phyloP scores from a whole-genome alignment of 176 grass and related monocot genomes.

The Aegilops speltoides region DNA sequence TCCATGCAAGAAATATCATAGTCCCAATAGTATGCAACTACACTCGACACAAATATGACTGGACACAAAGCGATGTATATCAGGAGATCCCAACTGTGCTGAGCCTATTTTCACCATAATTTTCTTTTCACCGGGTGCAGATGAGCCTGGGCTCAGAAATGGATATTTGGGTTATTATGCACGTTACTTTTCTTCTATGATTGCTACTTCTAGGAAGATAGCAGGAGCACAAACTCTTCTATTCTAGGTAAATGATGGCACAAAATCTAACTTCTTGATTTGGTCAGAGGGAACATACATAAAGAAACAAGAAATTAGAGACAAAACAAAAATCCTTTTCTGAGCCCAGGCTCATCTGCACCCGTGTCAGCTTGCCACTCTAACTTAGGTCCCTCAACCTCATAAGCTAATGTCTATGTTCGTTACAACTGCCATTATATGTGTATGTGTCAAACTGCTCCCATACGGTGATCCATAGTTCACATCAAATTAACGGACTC shows the following conservation, averaged over 20 bases:
- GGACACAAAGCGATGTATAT: neutral
- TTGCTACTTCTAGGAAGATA: neutral
- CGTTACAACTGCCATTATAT: slow-evolving; percentile 6
- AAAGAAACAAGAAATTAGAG: neutral
- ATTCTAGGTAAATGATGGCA: neutral
- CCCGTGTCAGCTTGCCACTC: neutral
- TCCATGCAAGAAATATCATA: neutral
- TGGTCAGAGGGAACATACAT: neutral
- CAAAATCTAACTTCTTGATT: neutral
- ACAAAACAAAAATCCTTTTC: too few relatives aligned
- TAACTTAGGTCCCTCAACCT: neutral
- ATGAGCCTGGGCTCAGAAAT: too few relatives aligned
- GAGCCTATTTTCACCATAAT: neutral
- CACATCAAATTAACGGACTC: neutral
- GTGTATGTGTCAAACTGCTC: neutral
- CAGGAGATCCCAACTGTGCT: neutral
- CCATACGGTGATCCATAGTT: neutral
- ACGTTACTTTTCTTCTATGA: neutral
- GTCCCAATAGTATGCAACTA: neutral
- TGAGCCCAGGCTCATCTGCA: too few relatives aligned
- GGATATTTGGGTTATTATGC: neutral
- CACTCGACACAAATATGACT: neutral
- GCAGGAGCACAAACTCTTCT: neutral
- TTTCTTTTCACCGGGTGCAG: neutral
- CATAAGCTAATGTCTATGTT: neutral